Conservation (phyloP, 768 basidiomycete species). For the Lactarius sp. region DNA sequence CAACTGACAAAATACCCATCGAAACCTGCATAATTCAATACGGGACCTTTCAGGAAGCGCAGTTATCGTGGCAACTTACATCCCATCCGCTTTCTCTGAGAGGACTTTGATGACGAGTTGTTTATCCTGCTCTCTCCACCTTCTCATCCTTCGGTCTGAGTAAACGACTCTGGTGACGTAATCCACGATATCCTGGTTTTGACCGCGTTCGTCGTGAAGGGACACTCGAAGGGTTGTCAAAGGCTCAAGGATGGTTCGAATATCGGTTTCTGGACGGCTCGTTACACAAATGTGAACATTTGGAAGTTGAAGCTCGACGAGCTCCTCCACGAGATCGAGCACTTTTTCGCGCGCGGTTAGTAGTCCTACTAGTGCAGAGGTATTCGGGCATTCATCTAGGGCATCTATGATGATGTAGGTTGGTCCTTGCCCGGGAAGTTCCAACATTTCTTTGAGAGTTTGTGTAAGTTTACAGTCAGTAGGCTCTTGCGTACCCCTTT, state of each 20-base stretch:
- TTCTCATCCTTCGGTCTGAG: too few species aligned
- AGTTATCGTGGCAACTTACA: not conserved
- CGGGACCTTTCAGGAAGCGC: not conserved
- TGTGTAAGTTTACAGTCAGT: not conserved
- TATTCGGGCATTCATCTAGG: constrained; percentile 12
- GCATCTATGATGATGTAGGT: constrained; percentile 5
- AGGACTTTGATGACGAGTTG: not conserved
- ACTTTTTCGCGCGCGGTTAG: not conserved
- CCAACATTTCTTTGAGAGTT: not conserved
- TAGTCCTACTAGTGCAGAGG: not conserved
- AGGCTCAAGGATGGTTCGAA: too few species aligned
- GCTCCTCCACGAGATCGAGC: not conserved
- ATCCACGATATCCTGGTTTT: too few species aligned
- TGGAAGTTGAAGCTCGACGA: too few species aligned
- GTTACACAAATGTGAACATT: too few species aligned
- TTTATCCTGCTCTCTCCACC: not conserved
- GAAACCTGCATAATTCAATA: not conserved
- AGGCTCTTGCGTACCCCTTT: not conserved
- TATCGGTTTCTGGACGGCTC: too few species aligned
- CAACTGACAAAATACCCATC: constrained; percentile 6
- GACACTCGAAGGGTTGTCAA: too few species aligned
- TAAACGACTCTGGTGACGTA: too few species aligned
- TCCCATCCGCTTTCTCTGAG: not conserved
- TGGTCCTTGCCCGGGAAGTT: not conserved
- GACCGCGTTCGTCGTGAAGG: too few species aligned